Conservation (phyloP, 2,329 filamentous ascomycete species). For the Apiospora sp. region DNA sequence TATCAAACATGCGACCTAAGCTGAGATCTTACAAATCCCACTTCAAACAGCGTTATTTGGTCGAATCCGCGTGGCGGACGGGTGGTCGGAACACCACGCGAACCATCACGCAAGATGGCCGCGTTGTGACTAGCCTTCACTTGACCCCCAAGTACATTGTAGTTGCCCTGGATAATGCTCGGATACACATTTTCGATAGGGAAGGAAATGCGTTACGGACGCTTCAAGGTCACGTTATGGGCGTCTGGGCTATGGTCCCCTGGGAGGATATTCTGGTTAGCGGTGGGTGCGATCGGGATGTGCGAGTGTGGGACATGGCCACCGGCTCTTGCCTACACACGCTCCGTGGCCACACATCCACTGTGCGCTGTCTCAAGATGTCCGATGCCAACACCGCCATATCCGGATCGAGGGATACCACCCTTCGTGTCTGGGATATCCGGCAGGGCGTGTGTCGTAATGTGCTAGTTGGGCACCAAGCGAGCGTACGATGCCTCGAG, state of each 20-base stretch:
- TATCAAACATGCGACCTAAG: constrained; percentile 58
- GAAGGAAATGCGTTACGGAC: constrained; percentile 88
- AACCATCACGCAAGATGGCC: constrained; percentile 95
- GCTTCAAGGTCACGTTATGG: constrained; percentile 96
- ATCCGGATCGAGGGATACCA: constrained; percentile 94
- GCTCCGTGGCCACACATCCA: constrained; percentile 93
- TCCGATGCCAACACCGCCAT: constrained; percentile 93
- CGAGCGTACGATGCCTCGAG: constrained; percentile 92
- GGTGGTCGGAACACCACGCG: constrained; percentile 84
- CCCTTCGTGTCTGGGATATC: constrained; percentile 94
- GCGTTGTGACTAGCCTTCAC: constrained; percentile 95
- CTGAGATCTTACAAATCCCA: constrained; percentile 91
- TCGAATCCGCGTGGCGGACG: constrained; percentile 95
- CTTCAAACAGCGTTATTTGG: constrained; percentile 97
- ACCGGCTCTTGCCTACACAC: constrained; percentile 84
- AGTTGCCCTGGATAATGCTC: constrained; percentile 95
- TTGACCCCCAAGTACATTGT: constrained; percentile 96
- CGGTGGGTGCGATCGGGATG: constrained; percentile 94
- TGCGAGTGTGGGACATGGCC: constrained; percentile 94
- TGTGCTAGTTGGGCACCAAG: constrained; percentile 92
- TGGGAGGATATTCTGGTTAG: constrained; percentile 96
- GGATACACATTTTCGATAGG: constrained; percentile 97
- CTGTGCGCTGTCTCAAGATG: constrained; percentile 97
- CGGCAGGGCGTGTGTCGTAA: constrained; percentile 87
- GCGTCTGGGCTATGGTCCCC: constrained; percentile 99